Percentiles rank a stretch among this genome's conserved stretches.
phyloP scores from a whole-genome alignment of 805 yeast species.

The Sugiyamaella lignohabitans region DNA sequence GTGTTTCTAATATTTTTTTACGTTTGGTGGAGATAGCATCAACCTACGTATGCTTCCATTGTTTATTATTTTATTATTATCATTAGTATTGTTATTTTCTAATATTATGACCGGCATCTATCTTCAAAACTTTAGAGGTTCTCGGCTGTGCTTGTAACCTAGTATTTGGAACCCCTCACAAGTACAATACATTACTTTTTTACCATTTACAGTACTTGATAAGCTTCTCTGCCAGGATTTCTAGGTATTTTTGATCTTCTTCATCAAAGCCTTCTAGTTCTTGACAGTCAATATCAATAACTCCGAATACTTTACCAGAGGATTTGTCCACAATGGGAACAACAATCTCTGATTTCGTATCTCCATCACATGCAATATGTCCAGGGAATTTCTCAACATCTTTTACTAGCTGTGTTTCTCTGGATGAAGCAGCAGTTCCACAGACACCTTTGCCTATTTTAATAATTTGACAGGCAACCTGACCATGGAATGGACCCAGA shows the following conservation, averaged over 20 bases:
- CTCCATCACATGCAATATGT: conserved; percentile 97
- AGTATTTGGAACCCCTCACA: too few species aligned
- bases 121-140: too few species aligned
- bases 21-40: conserved; percentile 25
- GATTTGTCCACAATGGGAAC: conserved; percentile 61
- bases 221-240: conserved; percentile 49
- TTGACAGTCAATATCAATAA: conserved; percentile 79
- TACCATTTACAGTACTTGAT: conserved; percentile 49
- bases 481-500: conserved; percentile 93
- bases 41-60: too few species aligned
- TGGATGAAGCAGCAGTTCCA: conserved; percentile 66
- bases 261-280: conserved; percentile 59
- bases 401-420: conserved; percentile 63
- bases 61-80: conserved; percentile 16
- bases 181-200: too few species aligned
- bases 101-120: neutral
- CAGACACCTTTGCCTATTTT: conserved; percentile 82
- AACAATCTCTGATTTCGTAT: conserved; percentile 86
- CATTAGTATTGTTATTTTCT: conserved; percentile 45
- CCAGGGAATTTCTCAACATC: conserved; percentile 80
- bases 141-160: too few species aligned
- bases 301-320: conserved; percentile 54
- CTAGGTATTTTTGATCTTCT: conserved; percentile 53
- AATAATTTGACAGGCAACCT: conserved; percentile 89
- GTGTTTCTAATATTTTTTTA: conserved; percentile 42